These are phyloP conservation scores for Gnomoniopsis smithogilvyi DNA, from an alignment of 2,329 filamentous ascomycete genomes.

Conservation along the genomic window DNA sequence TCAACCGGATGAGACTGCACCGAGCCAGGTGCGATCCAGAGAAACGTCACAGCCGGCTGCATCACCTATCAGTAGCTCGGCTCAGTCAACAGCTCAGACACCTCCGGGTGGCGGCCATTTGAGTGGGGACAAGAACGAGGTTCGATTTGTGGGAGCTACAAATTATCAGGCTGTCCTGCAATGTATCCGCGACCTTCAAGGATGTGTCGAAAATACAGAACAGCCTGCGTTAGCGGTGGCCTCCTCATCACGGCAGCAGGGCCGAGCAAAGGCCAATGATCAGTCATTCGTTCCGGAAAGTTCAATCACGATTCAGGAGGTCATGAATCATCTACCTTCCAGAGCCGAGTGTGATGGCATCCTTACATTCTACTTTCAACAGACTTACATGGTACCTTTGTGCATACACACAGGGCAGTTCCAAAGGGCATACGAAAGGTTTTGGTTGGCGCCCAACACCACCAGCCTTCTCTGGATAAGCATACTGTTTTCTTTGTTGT, in stretches of 20 bases:
- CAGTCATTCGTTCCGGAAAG: conserved; percentile 30
- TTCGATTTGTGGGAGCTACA: conserved; percentile 34
- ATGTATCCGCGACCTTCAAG: conserved; percentile 39
- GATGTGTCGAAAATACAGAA: conserved; percentile 25
- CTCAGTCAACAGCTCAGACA: background rate
- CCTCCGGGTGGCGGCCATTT: conserved; percentile 13
- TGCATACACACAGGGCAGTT: conserved; percentile 43
- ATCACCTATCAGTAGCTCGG: background rate
- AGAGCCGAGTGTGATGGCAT: conserved; percentile 34
- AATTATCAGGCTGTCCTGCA: conserved; percentile 40
- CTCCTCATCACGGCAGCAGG: conserved; percentile 15
- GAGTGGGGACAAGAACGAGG: conserved; percentile 13
- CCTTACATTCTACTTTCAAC: conserved; percentile 36
- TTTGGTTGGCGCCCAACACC: conserved; percentile 39
- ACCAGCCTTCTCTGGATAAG: conserved; percentile 47
- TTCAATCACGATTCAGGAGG: conserved; percentile 28
- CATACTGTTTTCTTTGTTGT: conserved; percentile 46
- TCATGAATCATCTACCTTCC: conserved; percentile 32
- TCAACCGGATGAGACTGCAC: background rate
- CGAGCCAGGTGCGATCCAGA: background rate
- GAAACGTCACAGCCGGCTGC: background rate
- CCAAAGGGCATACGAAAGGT: conserved; percentile 43
- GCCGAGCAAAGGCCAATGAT: conserved; percentile 21
- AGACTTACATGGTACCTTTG: conserved; percentile 34
- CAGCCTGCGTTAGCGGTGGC: background rate